Evolutionary conservation across 1,139 yeast species (phyloP), one percentile per base, ranked within the genome.

Genomic region (Meyerozyma sp.): DNA sequence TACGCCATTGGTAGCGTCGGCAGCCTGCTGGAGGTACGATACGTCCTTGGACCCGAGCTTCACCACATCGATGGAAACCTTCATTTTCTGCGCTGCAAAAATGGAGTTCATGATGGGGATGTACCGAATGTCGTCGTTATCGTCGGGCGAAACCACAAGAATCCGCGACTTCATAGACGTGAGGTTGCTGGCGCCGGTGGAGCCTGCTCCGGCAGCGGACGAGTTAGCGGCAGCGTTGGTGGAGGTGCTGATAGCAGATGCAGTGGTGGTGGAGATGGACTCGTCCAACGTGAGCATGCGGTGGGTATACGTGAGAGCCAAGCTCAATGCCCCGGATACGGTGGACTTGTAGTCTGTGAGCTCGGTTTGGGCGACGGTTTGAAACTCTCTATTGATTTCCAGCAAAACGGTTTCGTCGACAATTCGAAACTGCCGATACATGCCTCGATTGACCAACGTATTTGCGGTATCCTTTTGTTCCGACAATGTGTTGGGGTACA

Each of bases 81-180:
- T 84, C 83, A 87, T 79, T 62, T 90, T 90, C 54, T 93, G 97
- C 1, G 98, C 96, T 0, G 98, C 94, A 65, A 94, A 94, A 37
- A 93, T 91, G 51, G 94, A 78, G 63, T 94, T 94, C 98, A 94
- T 94, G 40, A 90, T 82, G 4, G 98, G 88, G 36, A 93, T 88
- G 62, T 94, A 94, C 47, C 88, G 88, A 43, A 89, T 70, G 18
- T 89, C 81, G 39, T 46, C 47, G 53, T 89, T 94, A 49, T 84
- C 90, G 49, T 84, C 82, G 16, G 86, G 84, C 44, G 88, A 83
- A 2, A 93, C 72, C 6, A 90, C 78, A 50, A 94, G 62, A 9
- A 93, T 73, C 42, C 97, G 68, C 0, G 96, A 79, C 51, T 82
- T 82, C 63, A 86, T 67, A 2, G 80, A 52, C 3, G 69, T 55